Evolutionary conservation across 352 stramenopile genomes (phyloP).

Genomic region (Phytophthora foliorum): DNA sequence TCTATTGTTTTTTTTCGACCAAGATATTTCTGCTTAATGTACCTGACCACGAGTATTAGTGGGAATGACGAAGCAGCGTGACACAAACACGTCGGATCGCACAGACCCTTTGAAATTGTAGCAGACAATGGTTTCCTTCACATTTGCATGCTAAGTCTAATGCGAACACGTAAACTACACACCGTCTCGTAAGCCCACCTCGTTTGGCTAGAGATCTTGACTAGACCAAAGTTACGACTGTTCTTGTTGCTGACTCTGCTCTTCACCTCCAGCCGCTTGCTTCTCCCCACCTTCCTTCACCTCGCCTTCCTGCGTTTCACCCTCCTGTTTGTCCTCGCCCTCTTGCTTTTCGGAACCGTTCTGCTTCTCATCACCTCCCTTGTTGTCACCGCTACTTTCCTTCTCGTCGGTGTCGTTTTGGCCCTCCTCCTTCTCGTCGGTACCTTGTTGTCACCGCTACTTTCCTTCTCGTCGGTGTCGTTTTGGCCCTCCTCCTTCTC

Average conservation of each 20-base stretch:
- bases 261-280: not conserved
- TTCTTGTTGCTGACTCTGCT: not conserved
- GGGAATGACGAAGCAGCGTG: too few species aligned
- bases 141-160: too few species aligned
- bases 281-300: not conserved
- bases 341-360: constrained; percentile 1
- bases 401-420: not conserved
- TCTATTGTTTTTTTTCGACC: too few species aligned
- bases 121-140: not conserved
- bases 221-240: not conserved
- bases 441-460: not conserved
- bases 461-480: not conserved
- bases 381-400: not conserved
- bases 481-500: not conserved
- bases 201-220: not conserved
- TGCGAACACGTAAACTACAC: not conserved
- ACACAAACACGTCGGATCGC: too few species aligned
- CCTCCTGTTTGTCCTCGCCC: constrained; percentile 8
- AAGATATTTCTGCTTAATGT: too few species aligned
- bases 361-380: constrained; percentile 2
- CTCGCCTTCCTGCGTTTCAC: not conserved
- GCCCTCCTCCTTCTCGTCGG: not conserved
- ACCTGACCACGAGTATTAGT: too few species aligned
- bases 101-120: too few species aligned
- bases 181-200: not conserved